Evolutionary conservation across 2,329 filamentous ascomycete genomes (phyloP).

Genomic region (Beauveria asiatica): DNA sequence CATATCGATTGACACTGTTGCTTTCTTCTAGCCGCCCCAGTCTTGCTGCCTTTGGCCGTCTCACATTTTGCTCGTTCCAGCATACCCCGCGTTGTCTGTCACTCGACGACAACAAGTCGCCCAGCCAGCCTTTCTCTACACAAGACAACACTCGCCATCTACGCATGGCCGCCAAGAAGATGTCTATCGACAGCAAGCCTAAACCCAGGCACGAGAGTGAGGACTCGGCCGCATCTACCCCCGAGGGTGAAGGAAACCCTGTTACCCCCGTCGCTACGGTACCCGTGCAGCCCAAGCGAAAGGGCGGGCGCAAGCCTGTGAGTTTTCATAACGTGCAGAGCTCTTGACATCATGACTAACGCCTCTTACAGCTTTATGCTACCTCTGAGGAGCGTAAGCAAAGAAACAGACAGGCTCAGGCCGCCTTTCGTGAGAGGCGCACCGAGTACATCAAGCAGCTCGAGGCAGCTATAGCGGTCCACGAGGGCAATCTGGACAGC

Average conservation of each 20-base stretch:
- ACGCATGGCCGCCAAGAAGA: constrained; percentile 57
- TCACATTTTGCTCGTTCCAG: neutral
- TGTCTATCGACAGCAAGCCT: constrained; percentile 58
- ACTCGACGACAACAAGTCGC: neutral
- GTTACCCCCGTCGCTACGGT: constrained; percentile 32
- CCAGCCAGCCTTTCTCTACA: neutral
- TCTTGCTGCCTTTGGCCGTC: neutral
- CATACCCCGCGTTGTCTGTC: neutral
- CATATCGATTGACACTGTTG: neutral
- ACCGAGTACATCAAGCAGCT: constrained; percentile 99
- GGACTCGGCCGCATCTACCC: constrained; percentile 52
- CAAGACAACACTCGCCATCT: constrained; percentile 14
- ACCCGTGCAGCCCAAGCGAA: constrained; percentile 73
- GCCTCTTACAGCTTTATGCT: constrained; percentile 71
- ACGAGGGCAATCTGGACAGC: constrained; percentile 88
- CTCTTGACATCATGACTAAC: constrained; percentile 49
- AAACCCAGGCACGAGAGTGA: constrained; percentile 45
- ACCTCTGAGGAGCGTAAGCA: constrained; percentile 98
- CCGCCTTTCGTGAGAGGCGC: constrained; percentile 89
- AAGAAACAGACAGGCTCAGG: constrained; percentile 92
- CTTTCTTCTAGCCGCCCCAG: neutral
- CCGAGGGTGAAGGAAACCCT: constrained; percentile 42
- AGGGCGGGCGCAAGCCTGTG: constrained; percentile 96
- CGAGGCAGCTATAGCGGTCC: constrained; percentile 92
- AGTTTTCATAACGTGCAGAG: constrained; percentile 31